A percentile compares a stretch with the other conserved stretches of the same genome.
phyloP scores from a whole-genome alignment of 345 rosid genomes.

The Cardiospermum halicacabum region DNA sequence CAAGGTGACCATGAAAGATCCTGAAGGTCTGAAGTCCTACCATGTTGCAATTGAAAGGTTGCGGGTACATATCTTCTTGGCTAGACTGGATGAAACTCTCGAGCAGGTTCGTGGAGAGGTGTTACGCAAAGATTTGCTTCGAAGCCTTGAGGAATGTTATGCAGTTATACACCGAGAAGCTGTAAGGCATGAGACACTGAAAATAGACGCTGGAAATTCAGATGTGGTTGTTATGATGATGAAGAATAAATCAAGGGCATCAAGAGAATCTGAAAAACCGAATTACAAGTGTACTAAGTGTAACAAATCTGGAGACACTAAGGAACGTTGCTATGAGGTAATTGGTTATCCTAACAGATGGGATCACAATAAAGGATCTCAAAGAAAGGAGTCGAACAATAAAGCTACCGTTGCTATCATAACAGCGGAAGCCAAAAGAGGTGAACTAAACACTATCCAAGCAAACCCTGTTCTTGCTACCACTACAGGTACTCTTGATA shows the following conservation, averaged over 20 bases:
- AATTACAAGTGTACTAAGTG: constrained; percentile 1
- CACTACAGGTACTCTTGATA: no score
- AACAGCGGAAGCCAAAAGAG: no score
- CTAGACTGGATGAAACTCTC: neutral
- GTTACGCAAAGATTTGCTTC: neutral
- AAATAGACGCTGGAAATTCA: neutral
- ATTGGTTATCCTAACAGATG: constrained; percentile 4
- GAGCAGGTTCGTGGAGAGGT: constrained; percentile 7
- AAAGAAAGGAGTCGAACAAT: neutral
- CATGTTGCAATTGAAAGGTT: neutral
- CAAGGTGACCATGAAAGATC: constrained; percentile 14
- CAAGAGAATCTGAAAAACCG: neutral
- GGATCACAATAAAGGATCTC: neutral
- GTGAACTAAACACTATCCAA: no score
- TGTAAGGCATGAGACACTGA: neutral
- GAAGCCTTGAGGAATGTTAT: constrained; percentile 4
- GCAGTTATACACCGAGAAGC: neutral
- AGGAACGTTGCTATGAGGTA: neutral
- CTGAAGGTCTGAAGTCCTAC: neutral
- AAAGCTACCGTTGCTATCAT: no score
- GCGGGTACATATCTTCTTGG: constrained; percentile 12
- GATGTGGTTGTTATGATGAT: no score
- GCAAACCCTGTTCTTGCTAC: no score
- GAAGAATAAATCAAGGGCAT: no score
- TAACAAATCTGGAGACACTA: neutral